Evolutionary conservation across 257 asterid species (phyloP), one percentile per base, ranked within the genome.

Genomic region (Primulina tabacum): DNA sequence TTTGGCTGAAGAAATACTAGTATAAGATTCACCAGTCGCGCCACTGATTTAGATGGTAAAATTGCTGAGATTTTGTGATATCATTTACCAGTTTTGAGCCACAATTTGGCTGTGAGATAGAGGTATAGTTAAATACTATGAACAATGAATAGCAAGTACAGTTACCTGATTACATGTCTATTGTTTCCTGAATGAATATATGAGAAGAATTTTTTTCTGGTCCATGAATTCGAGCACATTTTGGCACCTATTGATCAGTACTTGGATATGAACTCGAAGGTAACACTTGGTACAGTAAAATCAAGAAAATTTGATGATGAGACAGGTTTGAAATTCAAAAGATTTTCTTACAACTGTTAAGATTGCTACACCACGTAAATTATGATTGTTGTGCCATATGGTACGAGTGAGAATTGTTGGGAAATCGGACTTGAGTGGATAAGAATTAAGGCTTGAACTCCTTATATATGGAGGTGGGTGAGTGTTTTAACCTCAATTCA

Each of bases 1-100:
- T 69, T 70, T 17, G 20, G 74, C 61, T 28, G 75, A 71, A 59
- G 74, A 67, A 59, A 68, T 6, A 62, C 73, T 21, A 16, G 0
- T 71, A 37, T 72, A 65, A 60, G 67, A 70, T 53, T 60, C 17
- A 7, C n/a, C 40, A 37, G 40, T 50, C 35, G 63, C 24, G 57
- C 52, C 56, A 62, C 40, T 37, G 12, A 52, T 57, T 62, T 62
- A 53, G 32, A 18, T 71, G 34, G 38, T 18, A 61, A 24, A 61
- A 47, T 32, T 18, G n/a, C 53, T 12, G n/a, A 60, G 21, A 21
- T 17, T 10, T 21, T 17, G 47, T 14, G 66, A 35, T 60, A 20
- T 9, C 16, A 10, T 21, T 37, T 7, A n/a, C 35, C 10, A 50
- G 8, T 40, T 70, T 30, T n/a, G 32, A 47, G n/a, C 60, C 18